Base-by-base conservation (phyloP, 2,329 filamentous ascomycete species). In the Venturia effusa region DNA sequence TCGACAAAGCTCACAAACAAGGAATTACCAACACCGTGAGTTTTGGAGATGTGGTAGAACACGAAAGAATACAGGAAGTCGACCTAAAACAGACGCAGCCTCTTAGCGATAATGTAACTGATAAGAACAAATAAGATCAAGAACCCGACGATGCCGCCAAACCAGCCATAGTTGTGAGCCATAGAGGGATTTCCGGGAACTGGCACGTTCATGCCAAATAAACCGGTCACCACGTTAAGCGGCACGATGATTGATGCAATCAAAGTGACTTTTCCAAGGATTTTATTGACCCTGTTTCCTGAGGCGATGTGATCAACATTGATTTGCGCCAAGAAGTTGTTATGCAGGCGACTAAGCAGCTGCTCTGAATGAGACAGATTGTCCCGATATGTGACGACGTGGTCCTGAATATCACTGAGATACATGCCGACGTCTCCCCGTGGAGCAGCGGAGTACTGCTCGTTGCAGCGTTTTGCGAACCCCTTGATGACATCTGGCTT, bases 331-430 rank as follows among this genome's bases (percentile, higher is more conserved):
- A 99, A 83, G 73, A 99, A 97, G 75, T 97, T 99, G 79, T 89
- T 90, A 79, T 99, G 94, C 1, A 90, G 89, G 27, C 94, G 88
- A 34, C 89, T 92, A 61, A 99, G 83, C 83, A 99, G 97, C 81
- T 97, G 97, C 75, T 99, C 94, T 69, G 96, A 97, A 74, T 99
- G 94, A 0, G 86, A 86, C 70, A 99, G 77, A 76, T 96, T 99
- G 69, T 90, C 94, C 84, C 96, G 96, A 93, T 97, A 97, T 57
- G 94, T 99, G 66, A 99, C 91, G 62, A 99, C 93, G 83, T 99
- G 94, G 77, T 99, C 94, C 76, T 99, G 94, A 68, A 99, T 97
- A 77, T 99, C 94, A 71, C 91, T 91, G 41, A 99, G 84, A 73
- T 99, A 99, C 71, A 99, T 84, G 27, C 92, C 94, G 68, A 99